A percentile compares a stretch with the other conserved stretches of the same genome.
Evolutionary conservation across 306 rosid species (phyloP).

Genomic region (Acacia acuminata): DNA sequence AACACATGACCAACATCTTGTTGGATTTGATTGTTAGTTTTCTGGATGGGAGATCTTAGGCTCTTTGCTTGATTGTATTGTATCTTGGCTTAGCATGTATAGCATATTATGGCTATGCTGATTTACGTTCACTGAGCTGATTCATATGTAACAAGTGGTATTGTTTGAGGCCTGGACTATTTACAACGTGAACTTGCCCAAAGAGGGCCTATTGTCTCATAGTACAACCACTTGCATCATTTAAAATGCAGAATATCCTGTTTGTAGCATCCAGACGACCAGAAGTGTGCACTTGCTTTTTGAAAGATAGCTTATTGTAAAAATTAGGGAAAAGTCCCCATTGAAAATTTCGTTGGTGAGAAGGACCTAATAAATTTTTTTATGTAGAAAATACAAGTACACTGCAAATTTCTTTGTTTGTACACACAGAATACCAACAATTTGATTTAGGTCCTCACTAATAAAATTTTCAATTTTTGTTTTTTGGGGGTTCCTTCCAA

Average conservation of each 20-base stretch:
- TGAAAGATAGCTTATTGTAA: neutral
- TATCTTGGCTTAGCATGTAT: neutral
- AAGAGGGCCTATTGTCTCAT: neutral
- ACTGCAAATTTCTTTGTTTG: no score
- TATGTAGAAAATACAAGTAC: no score
- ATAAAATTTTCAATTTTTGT: no score
- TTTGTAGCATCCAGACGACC: neutral
- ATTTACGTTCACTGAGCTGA: neutral
- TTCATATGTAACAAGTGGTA: neutral
- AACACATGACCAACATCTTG: constrained; percentile 23
- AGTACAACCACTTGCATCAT: neutral
- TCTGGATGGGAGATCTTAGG: neutral
- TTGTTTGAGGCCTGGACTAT: neutral
- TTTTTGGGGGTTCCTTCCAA: no score
- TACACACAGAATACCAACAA: no score
- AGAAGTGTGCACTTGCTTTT: neutral
- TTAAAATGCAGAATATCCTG: neutral
- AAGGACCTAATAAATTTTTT: no score
- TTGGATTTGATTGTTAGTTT: neutral
- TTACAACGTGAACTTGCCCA: neutral
- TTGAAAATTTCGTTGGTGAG: no score
- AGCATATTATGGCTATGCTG: neutral
- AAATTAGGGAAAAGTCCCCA: no score
- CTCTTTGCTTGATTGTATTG: neutral
- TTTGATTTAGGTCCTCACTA: no score